Base-by-base conservation (phyloP, 2,329 filamentous ascomycete genomes). In the Sclerotinia nivalis region DNA sequence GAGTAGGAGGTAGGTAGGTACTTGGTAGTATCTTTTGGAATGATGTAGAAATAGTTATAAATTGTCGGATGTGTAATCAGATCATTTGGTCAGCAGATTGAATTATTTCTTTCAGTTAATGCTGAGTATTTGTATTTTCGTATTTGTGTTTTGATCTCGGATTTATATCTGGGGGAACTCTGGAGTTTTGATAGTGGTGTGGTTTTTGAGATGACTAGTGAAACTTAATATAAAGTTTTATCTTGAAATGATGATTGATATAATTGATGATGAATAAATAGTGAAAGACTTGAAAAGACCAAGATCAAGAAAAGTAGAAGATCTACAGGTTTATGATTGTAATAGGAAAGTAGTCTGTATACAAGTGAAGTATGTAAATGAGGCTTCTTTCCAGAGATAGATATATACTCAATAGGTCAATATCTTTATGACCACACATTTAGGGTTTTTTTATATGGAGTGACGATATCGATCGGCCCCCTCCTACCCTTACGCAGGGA, bases 61-160 rank as follows among this genome's bases (percentile, higher is more conserved):
- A 13, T 59, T 13, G 10, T 54, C 15, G 25, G 49, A 52, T 54
- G 56, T 52, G 34, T 54, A 68, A 68, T 68, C 66, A 68, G 47
- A 68, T 61, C 45, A 68, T 68, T 22, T 25, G 56, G 66, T 68
- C 66, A 68, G 45, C 55, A 61, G 66, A 61, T 54, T 43, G 2
- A n/a, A 47, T 12, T 12, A 3, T 18, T 37, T 18, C 15, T 59
- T 22, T 25, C 56, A 43, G 34, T 25, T 18, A 4, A 25, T 59
- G 22, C 15, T 4, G 22, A 22, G 47, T 25, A 8, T 43, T 4
- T 45, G 52, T 45, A 20, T 49, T 1, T 37, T 25, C 2, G 2
- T 43, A 13, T 34, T 28, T 28, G n/a, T n/a, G n/a, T n/a, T n/a
- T 43, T 2, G 37, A 25, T 34, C 13, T 62, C 20, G 9, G 59